Base-by-base conservation (phyloP, 1,139 yeast species). In the Lodderomyces elongisporus region DNA sequence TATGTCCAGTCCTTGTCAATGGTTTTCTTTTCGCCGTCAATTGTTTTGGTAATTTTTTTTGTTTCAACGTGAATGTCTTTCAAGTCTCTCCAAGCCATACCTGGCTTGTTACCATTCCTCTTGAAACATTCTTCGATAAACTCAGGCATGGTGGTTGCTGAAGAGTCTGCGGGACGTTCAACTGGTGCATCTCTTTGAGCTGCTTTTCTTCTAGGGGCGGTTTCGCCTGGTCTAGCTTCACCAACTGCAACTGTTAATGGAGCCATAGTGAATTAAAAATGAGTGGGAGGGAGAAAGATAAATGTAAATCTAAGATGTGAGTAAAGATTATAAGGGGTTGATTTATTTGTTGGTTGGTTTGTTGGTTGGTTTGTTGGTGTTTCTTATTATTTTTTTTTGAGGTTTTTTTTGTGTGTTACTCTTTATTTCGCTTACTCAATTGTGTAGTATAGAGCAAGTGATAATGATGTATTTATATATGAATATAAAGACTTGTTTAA, bases 1-100 rank as follows among this genome's bases (percentile, higher is more conserved):
- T 66, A 91, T 35, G 71, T 62, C 99, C 99, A 91, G 34, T 79
- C 79, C 66, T 91, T 91, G 52, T 83, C 85, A 33, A 83, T 81
- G 45, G 74, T 67, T 25, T 61, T 65, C 38, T 77, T 77, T 55
- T 82, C 70, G 40, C 97, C 97, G 43, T 88, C 84, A 32, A 91
- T 66, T 39, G 76, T 56, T 66, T 87, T 89, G 45, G 77, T 79
- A 37, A 91, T 73, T 51, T 69, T 68, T 62, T 87, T 89, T 38
- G 67, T 72, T 57, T 91, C 97, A 35, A 65, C 70, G 58, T 88
- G 91, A 36, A 85, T 57, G 37, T 87, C 89, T 28, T 74, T 46
- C 41, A 84, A 63, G 31, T 79, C 77, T 67, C 99, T 81, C 77
- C 85, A 80, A 26, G 85, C 97, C 74, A 88, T 77, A 33, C 82